Base-by-base conservation (phyloP, 192 early-diverging fungal species). In the Coemansia furcata region DNA sequence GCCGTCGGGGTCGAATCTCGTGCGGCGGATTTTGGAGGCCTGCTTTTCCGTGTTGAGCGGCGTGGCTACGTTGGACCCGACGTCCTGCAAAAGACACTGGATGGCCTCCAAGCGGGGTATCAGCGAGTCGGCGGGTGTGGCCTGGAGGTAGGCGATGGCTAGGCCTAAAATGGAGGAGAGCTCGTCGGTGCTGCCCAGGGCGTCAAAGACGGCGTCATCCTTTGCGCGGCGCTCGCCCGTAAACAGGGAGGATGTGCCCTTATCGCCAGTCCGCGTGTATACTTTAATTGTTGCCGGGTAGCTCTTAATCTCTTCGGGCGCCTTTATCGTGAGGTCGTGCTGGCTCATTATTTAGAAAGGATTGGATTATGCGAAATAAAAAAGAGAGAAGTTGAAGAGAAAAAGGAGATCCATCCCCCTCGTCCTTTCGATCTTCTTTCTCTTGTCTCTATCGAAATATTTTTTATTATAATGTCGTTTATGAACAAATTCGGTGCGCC, bases 231-330 rank as follows among this genome's bases (percentile, higher is more conserved):
- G 86, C 73, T 98, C 93, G 19, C 96, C 96, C 21, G 90, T 95
- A 74, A 87, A 98, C 38, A 98, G 84, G 0, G 93, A 79, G 0
- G 95, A 96, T 11, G 92, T 92, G 52, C 92, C 93, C 78, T 93
- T 92, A 84, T 98, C 96, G 21, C 96, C 96, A 0, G 94, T 98
- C 29, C 91, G 87, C 12, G 96, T 98, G 83, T 98, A 98, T 39
- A 98, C 90, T 59, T 87, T 90, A 61, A 89, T 77, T 32, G 67
- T 82, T 10, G 74, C 72, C 17, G 75, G 69, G 44, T 83, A 75
- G 69, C 73, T 75, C 50, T 78, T 83, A 60, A 81, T 67, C 61
- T 81, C 78, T 21, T 69, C 70, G 4, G 78, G 78, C 54, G 78
- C 66, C 63, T 80, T 73, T 58, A 70, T 73, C 3, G 65, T 61